Evolutionary conservation across 331 rosid genomes (phyloP).

Genomic region (Spiraea crenata): DNA sequence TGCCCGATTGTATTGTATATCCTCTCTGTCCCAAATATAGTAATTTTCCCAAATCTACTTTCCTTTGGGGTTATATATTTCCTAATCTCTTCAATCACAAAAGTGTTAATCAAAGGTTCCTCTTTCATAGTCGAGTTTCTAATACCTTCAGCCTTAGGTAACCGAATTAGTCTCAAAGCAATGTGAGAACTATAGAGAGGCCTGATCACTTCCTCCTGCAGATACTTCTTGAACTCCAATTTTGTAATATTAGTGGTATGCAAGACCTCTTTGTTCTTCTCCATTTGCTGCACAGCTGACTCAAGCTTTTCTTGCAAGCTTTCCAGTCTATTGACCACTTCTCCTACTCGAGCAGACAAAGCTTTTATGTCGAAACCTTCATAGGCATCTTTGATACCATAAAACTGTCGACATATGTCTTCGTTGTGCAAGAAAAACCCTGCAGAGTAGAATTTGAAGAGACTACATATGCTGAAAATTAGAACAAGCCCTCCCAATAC

Average conservation of each 20-base stretch:
- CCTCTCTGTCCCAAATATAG: conserved; percentile 53
- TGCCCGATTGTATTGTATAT: conserved; percentile 84
- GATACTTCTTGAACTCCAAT: conserved; percentile 48
- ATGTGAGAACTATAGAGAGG: conserved; percentile 75
- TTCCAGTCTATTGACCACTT: conserved; percentile 63
- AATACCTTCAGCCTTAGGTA: conserved; percentile 50
- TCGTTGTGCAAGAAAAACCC: conserved; percentile 68
- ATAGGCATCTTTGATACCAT: conserved; percentile 31
- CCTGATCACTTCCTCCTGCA: conserved; percentile 65
- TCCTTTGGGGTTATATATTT: conserved; percentile 87
- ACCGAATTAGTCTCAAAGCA: conserved; percentile 59
- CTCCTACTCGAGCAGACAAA: conserved; percentile 50
- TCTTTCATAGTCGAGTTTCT: conserved; percentile 47
- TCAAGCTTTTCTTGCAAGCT: conserved; percentile 70
- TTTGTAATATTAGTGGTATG: conserved; percentile 30
- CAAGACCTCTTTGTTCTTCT: conserved; percentile 43
- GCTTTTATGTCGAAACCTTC: conserved; percentile 59
- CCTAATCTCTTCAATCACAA: conserved; percentile 73
- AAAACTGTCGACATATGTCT: conserved; percentile 55
- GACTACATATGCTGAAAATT: conserved; percentile 54
- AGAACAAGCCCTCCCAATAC: conserved; percentile 66
- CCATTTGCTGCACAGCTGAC: conserved; percentile 49
- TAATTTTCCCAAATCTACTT: conserved; percentile 55
- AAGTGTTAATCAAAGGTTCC: conserved; percentile 70
- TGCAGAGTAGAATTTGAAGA: conserved; percentile 61